Percentiles rank a stretch among this genome's conserved stretches.
Conservation (phyloP, 2,329 filamentous ascomycete species). For the Coleophoma eucalyptorum region DNA sequence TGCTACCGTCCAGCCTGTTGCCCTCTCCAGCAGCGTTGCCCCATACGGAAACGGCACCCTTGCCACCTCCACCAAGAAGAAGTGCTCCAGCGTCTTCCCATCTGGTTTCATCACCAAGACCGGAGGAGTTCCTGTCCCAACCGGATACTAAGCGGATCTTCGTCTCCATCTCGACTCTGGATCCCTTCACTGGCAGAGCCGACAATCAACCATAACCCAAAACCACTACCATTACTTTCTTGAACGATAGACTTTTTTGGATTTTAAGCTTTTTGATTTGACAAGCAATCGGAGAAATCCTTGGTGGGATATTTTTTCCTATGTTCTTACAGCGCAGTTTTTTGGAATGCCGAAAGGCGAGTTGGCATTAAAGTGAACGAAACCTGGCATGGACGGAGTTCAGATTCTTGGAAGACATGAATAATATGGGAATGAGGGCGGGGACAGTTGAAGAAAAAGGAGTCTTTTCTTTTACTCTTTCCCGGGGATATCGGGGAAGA, state of each 20-base stretch:
- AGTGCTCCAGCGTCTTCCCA: constrained; percentile 18
- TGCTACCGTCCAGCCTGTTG: constrained; percentile 20
- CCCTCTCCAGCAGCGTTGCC: constrained; percentile 7
- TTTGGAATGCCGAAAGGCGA: too few species aligned
- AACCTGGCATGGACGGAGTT: too few species aligned
- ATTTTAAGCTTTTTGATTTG: background rate
- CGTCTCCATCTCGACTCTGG: background rate
- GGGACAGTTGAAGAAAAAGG: too few species aligned
- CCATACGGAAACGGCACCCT: constrained; percentile 21
- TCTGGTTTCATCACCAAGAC: constrained; percentile 19
- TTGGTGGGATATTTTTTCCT: too few species aligned
- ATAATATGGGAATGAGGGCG: too few species aligned
- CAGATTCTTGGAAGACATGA: too few species aligned
- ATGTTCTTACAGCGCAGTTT: too few species aligned
- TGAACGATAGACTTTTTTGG: background rate
- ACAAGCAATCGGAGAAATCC: too few species aligned
- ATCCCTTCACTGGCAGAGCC: background rate
- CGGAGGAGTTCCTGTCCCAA: constrained; percentile 5
- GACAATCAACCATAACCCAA: background rate
- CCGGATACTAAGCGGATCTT: background rate
- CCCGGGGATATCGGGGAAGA: too few species aligned
- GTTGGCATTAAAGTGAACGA: too few species aligned
- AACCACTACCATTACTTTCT: background rate
- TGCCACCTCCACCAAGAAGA: constrained; percentile 14
- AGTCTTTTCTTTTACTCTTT: too few species aligned